Percentiles rank a stretch among this genome's conserved stretches.
Evolutionary conservation across 139 green algal species (phyloP).

Genomic region (Chlamydomonas sp.): DNA sequence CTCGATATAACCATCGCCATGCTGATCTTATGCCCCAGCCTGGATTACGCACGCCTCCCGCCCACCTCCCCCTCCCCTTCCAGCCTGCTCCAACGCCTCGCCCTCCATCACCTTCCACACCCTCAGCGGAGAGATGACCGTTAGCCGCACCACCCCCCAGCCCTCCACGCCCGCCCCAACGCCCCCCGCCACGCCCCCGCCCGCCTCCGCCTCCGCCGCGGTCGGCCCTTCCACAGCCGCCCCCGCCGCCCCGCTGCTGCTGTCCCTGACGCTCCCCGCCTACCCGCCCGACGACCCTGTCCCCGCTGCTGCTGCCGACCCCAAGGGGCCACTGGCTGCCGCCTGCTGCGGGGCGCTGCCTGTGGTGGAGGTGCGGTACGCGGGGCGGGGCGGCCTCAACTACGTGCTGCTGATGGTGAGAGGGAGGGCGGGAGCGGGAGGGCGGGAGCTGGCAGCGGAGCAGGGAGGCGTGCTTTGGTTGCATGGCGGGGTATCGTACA

Average conservation of each 20-base stretch:
- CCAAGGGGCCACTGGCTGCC: not conserved
- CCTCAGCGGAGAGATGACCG: constrained; percentile 37
- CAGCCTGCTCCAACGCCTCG: constrained; percentile 26
- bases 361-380: constrained; percentile 20
- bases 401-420: constrained; percentile 52
- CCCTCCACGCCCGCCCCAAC: not conserved
- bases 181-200: not conserved
- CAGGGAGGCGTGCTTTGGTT: too few species aligned
- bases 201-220: too few species aligned
- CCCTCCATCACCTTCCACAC: constrained; percentile 44
- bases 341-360: constrained; percentile 4
- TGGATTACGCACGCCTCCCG: not conserved
- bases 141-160: constrained; percentile 22
- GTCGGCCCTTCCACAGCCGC: not conserved
- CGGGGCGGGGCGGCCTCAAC: constrained; percentile 31
- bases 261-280: constrained; percentile 5
- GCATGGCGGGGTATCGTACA: too few species aligned
- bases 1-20: too few species aligned
- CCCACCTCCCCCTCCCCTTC: not conserved
- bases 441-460: too few species aligned
- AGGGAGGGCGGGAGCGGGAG: too few species aligned
- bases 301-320: not conserved
- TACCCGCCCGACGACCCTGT: constrained; percentile 6
- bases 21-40: too few species aligned
- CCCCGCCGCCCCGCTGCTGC: not conserved